phyloP scores from a whole-genome alignment of 371 early-diverging fungal genomes.

The Coemansia sp. region DNA sequence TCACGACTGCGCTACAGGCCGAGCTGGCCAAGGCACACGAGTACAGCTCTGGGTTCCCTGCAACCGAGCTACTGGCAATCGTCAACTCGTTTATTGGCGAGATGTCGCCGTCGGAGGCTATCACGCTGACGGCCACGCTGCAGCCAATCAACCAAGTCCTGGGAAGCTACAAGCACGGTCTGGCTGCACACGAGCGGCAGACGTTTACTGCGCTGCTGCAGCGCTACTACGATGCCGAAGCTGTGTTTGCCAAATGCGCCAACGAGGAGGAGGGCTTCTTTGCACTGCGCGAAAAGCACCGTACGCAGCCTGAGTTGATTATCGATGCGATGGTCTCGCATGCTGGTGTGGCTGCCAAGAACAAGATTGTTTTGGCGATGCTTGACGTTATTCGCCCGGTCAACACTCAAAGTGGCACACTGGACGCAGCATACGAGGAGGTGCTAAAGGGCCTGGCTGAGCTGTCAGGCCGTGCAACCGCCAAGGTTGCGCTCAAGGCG shows the following conservation, averaged over 20 bases:
- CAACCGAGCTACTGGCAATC: slow-evolving; percentile 62
- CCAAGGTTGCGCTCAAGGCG: slow-evolving; percentile 89
- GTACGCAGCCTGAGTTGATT: slow-evolving; percentile 76
- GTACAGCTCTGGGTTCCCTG: slow-evolving; percentile 65
- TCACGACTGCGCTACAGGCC: slow-evolving; percentile 59
- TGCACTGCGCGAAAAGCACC: slow-evolving; percentile 79
- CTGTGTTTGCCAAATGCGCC: slow-evolving; percentile 67
- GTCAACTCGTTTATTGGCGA: slow-evolving; percentile 61
- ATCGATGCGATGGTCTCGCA: slow-evolving; percentile 78
- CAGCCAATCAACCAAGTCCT: slow-evolving; percentile 68
- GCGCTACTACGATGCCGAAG: slow-evolving; percentile 82
- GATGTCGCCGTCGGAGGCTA: slow-evolving; percentile 63
- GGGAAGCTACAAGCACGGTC: slow-evolving; percentile 71
- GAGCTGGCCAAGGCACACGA: slow-evolving; percentile 38
- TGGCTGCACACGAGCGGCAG: slow-evolving; percentile 70
- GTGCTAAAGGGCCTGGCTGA: slow-evolving; percentile 81
- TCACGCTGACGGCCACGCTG: slow-evolving; percentile 61
- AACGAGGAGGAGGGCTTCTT: slow-evolving; percentile 88
- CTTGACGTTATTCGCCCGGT: slow-evolving; percentile 75
- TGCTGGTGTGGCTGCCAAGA: slow-evolving; percentile 76
- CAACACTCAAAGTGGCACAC: slow-evolving; percentile 59
- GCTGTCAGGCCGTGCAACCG: slow-evolving; percentile 70
- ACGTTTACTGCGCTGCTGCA: slow-evolving; percentile 75
- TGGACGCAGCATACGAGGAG: slow-evolving; percentile 73
- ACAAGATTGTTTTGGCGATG: slow-evolving; percentile 71